Conservation (phyloP, 805 yeast species). For the Hanseniaspora taiwanica region DNA sequence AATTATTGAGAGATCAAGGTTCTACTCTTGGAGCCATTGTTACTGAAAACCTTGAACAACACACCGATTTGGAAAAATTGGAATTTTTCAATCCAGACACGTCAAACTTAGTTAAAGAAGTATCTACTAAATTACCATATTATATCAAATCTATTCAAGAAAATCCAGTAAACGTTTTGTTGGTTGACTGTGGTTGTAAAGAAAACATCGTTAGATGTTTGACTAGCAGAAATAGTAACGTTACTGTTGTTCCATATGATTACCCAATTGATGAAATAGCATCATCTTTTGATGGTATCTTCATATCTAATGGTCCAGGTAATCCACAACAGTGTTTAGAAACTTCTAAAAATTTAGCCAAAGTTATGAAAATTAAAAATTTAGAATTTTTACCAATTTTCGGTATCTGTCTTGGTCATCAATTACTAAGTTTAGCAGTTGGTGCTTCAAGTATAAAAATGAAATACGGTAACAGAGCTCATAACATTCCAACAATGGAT, state of each 20-base stretch:
- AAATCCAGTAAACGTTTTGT: slow-evolving; percentile 69
- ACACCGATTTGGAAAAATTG: slow-evolving; percentile 8
- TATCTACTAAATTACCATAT: slow-evolving; percentile 91
- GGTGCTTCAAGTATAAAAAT: slow-evolving; percentile 89
- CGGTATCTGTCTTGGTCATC: slow-evolving; percentile 98
- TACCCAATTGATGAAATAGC: slow-evolving; percentile 88
- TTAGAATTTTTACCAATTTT: slow-evolving; percentile 71
- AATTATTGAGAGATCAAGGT: slow-evolving; percentile 90
- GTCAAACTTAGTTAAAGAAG: slow-evolving; percentile 81
- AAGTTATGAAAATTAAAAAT: slow-evolving; percentile 44
- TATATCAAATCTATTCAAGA: slow-evolving; percentile 53
- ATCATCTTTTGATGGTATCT: slow-evolving; percentile 84
- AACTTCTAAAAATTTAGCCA: slow-evolving; percentile 62
- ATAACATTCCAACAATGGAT: slow-evolving; percentile 93
- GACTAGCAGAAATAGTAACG: slow-evolving; percentile 88
- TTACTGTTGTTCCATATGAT: slow-evolving; percentile 93
- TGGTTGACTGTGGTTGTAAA: slow-evolving; percentile 96
- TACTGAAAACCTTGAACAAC: slow-evolving; percentile 44
- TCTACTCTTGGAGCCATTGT: slow-evolving; percentile 85
- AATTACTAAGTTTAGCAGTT: slow-evolving; percentile 83
- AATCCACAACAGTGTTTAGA: slow-evolving; percentile 84
- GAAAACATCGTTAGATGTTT: slow-evolving; percentile 92
- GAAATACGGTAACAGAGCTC: slow-evolving; percentile 98
- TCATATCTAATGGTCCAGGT: slow-evolving; percentile 94
- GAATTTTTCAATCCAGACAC: slow-evolving; percentile 76